Evolutionary conservation across 257 asterid genomes (phyloP), one percentile per base, ranked within the genome.

Genomic region (Lycium barbarum): DNA sequence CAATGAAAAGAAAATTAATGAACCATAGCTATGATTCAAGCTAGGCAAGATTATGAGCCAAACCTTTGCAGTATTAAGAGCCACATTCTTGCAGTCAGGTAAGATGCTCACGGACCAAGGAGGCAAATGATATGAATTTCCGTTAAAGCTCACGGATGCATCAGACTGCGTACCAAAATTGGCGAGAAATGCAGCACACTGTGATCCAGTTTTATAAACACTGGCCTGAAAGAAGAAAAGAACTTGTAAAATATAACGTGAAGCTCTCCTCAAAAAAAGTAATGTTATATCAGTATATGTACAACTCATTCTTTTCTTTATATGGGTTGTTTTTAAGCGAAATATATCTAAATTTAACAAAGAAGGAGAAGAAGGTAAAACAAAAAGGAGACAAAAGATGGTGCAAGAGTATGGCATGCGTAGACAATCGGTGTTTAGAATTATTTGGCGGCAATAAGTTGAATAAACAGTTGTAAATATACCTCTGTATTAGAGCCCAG

Each of bases 61-160:
- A 88, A 95, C 98, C 93, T 95, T 92, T 13, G 97, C 98, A 66
- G 98, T 89, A 83, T 93, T 95, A 74, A 90, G 88, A 63, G 86
- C 95, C 45, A 93, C 98, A 66, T 87, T 93, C 85, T 93, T 91
- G 94, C 98, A 94, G 89, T 95, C 98, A 11, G 98, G 98, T 87
- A 95, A 88, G 89, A 95, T 93, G 94, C 98, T 94, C 86, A 95
- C 97, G 61, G 97, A 94, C 98, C 98, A 94, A n/a, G 97, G 96
- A 58, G 98, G 97, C 89, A 95, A 84, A 72, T 78, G 85, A 78
- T 95, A 95, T 49, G 98, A 91, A 59, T 90, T 90, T 54, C 98
- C 96, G 10, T 90, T 91, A 84, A 93, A 95, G 67, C 80, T 90
- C 88, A 90, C 96, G 4, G 90, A 87, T 18, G 91, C 92, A 73